phyloP scores from a whole-genome alignment of 1,284 basidiomycete genomes.

The Entoloma clypeatum region DNA sequence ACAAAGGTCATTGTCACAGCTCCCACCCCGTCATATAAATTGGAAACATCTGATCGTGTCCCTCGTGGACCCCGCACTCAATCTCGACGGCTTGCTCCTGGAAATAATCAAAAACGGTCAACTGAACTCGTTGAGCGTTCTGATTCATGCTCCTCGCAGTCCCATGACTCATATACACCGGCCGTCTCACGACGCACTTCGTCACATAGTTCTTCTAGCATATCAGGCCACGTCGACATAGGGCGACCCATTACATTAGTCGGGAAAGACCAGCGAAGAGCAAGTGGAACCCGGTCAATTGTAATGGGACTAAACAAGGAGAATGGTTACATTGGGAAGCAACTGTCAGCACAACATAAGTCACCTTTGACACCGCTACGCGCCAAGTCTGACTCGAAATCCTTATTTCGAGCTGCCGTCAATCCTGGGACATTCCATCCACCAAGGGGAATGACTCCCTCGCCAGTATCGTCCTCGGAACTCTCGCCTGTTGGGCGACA shows the following conservation, averaged over 20 bases:
- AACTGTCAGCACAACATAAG: conserved; percentile 27
- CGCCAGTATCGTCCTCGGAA: conserved; percentile 70
- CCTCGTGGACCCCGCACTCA: conserved; percentile 41
- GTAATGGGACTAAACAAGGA: conserved; percentile 27
- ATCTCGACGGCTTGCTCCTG: conserved; percentile 24
- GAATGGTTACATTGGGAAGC: conserved; percentile 28
- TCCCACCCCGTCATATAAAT: conserved; percentile 39
- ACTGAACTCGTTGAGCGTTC: conserved; percentile 30
- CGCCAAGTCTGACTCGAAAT: conserved; percentile 29
- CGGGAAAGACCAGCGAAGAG: conserved; percentile 6
- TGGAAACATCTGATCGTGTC: conserved; percentile 30
- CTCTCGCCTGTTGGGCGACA: conserved; percentile 62
- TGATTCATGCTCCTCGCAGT: conserved; percentile 21
- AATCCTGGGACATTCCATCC: conserved; percentile 34
- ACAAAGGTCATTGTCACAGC: conserved; percentile 48
- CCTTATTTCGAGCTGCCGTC: conserved; percentile 34
- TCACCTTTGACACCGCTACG: conserved; percentile 35
- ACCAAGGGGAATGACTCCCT: conserved; percentile 36
- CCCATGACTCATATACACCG: conserved; percentile 25
- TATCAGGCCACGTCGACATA: conserved; percentile 20
- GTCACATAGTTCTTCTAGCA: conserved; percentile 24
- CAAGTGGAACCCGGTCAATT: conserved; percentile 11
- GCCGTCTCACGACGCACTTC: conserved; percentile 23
- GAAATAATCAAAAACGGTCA: conserved; percentile 21
- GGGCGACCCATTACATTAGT: conserved; percentile 13